Base-by-base conservation (phyloP, 345 rosid genomes). In the Eutrema japonicum region DNA sequence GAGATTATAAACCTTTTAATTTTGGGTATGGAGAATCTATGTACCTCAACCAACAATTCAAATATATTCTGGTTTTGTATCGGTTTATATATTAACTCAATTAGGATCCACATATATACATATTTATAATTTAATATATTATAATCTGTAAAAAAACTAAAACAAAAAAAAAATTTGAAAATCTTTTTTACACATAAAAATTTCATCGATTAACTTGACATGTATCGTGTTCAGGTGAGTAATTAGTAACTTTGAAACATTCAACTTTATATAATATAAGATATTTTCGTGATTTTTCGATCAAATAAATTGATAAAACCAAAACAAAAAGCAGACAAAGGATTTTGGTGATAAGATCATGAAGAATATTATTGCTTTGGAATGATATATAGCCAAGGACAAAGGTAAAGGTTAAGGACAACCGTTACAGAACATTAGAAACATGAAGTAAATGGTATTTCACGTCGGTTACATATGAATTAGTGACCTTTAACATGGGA, bases 401-500 rank as follows among this genome's bases (percentile, higher is more conserved):
- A 36, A 26, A 18, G 16, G 10, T 26, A 65, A 8, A 63, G 55
- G 56, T 37, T 55, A 49, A 32, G 42, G 68, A 68, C 68, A 75
- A 43, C 49, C 73, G 48, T 74, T 52, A 68, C 69, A 68, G 26
- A 27, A 43, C 18, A 26, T 36, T 52, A 52, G 42, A 68, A 52
- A 60, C 49, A 51, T 27, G 78, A 59, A 59, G 33, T 33, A 68
- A 51, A 53, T 68, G 70, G 40, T 52, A 30, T 18, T 38, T 50
- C 18, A 52, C 35, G 41, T 75, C 70, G 59, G 74, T 75, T 62
- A 75, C 74, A 51, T 68, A 43, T 41, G 6, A 68, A 38, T 47
- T 63, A 63, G 64, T 70, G 41, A 76, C n/a, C 33, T 63, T 64
- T 22, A 49, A 48, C 53, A 41, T 77, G 80, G 35, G 43, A 77